A percentile compares a stretch with the other conserved stretches of the same genome.
Evolutionary conservation across 2,329 filamentous ascomycete genomes (phyloP).

Genomic region (Phyllosticta capitalensis): DNA sequence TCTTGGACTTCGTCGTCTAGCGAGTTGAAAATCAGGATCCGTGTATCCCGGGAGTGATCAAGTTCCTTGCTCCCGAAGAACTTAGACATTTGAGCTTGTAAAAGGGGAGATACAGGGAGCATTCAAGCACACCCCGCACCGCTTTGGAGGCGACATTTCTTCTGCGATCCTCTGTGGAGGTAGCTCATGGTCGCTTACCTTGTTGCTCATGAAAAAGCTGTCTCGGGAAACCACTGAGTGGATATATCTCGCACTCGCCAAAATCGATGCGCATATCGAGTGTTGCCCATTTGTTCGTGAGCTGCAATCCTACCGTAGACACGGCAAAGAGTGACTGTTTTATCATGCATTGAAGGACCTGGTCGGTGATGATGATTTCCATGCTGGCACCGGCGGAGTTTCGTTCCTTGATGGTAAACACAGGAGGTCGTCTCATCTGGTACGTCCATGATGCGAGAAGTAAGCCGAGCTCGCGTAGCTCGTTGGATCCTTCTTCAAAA

Average conservation of each 20-base stretch:
- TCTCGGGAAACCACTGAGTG: conserved; percentile 2
- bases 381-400: neutral
- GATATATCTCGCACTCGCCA: neutral
- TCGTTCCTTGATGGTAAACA: conserved; percentile 11
- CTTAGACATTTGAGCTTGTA: too few species aligned
- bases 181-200: neutral
- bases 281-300: neutral
- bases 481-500: conserved; percentile 6
- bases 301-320: neutral
- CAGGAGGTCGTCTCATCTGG: neutral
- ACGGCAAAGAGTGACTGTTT: neutral
- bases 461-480: conserved; percentile 11
- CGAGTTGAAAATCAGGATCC: too few species aligned
- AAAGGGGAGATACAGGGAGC: too few species aligned
- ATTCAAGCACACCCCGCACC: too few species aligned
- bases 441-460: conserved; percentile 6
- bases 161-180: too few species aligned
- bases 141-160: too few species aligned
- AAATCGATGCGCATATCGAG: neutral
- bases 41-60: too few species aligned
- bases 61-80: too few species aligned
- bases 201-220: neutral
- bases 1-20: too few species aligned
- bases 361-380: neutral
- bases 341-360: neutral